A percentile compares a stretch with the other conserved stretches of the same genome.
Conservation (phyloP, 2,329 filamentous ascomycete genomes). For the Diaporthe ampelina region DNA sequence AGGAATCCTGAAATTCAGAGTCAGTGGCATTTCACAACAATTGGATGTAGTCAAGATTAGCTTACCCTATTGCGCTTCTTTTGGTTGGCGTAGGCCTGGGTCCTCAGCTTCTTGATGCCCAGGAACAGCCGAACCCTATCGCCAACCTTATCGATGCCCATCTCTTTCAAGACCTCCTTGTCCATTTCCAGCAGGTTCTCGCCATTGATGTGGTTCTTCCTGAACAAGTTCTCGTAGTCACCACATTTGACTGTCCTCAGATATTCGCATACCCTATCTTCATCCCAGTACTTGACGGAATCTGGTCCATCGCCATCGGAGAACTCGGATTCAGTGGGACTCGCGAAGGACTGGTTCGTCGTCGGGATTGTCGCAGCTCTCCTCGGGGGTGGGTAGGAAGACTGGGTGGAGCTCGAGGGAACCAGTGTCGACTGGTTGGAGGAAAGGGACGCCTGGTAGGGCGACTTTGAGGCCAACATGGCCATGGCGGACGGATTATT, state of each 20-base stretch:
- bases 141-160: constrained; percentile 98
- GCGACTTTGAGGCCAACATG: constrained; percentile 82
- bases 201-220: constrained; percentile 96
- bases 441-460: constrained; percentile 72
- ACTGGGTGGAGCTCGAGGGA: constrained; percentile 59
- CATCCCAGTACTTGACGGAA: constrained; percentile 88
- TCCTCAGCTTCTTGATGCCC: constrained; percentile 85
- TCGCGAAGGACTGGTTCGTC: constrained; percentile 74
- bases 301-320: constrained; percentile 85
- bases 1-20: constrained; percentile 75
- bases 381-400: constrained; percentile 65
- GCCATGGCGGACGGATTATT: constrained; percentile 67
- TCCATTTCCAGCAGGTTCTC: constrained; percentile 98
- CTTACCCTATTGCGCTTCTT: constrained; percentile 89
- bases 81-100: constrained; percentile 80
- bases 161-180: constrained; percentile 95
- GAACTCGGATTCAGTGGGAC: constrained; percentile 93
- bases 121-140: constrained; percentile 93
- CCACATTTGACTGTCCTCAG: constrained; percentile 90
- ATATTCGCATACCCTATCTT: constrained; percentile 92
- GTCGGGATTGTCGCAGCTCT: constrained; percentile 64
- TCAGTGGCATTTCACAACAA: constrained; percentile 36
- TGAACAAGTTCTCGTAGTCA: constrained; percentile 92
- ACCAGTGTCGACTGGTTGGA: constrained; percentile 60
- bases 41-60: constrained; percentile 32